phyloP scores from a whole-genome alignment of 139 green algal genomes.

The Penium margaritaceum region DNA sequence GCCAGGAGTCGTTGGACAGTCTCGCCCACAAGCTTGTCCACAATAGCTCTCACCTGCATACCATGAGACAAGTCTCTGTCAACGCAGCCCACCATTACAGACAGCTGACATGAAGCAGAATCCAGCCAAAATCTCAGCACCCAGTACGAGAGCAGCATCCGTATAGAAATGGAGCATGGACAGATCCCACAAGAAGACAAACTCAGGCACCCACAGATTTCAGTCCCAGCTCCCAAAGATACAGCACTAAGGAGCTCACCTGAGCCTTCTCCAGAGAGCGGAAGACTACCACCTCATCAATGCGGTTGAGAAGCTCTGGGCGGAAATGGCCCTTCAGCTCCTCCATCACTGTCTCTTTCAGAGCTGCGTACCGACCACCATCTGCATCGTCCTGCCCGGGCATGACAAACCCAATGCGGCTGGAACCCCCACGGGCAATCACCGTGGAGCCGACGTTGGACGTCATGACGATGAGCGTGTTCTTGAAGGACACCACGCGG shows the following conservation, averaged over 20 bases:
- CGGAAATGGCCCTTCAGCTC: constrained; percentile 72
- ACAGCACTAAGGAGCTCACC: no score
- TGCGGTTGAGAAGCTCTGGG: constrained; percentile 73
- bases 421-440: constrained; percentile 59
- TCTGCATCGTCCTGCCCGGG: constrained; percentile 11
- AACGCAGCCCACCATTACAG: no score
- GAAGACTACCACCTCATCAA: constrained; percentile 95
- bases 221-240: neutral
- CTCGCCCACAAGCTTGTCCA: constrained; percentile 93
- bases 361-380: constrained; percentile 49
- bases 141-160: no score
- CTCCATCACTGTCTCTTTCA: constrained; percentile 72
- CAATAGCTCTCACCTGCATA: constrained; percentile 78
- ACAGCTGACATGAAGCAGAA: no score
- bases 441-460: constrained; percentile 71
- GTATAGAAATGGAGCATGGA: neutral
- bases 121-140: no score
- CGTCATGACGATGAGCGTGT: constrained; percentile 71
- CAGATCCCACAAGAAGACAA: neutral
- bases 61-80: no score
- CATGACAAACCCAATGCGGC: constrained; percentile 62
- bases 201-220: neutral
- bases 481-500: constrained; percentile 69
- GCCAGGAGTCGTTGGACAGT: constrained; percentile 78
- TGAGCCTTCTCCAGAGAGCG: constrained; percentile 93